Evolutionary conservation across 345 rosid genomes (phyloP).

Genomic region (Arabis hirsuta): DNA sequence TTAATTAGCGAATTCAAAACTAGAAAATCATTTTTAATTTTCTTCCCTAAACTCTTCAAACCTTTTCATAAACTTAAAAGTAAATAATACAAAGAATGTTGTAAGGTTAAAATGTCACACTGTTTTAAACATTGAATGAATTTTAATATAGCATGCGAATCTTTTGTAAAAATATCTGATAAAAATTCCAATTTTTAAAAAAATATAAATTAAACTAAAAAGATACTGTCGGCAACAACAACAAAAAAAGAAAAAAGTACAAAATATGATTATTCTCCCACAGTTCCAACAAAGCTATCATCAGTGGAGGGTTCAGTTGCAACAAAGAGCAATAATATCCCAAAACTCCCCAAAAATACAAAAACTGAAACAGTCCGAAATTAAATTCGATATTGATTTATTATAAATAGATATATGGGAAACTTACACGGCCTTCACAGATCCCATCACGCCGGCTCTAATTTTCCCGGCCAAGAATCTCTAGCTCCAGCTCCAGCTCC

Average conservation of each 20-base stretch:
- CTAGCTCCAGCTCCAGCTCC: slow-evolving; percentile 34
- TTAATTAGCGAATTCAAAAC: too few relatives aligned
- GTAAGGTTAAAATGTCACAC: background rate
- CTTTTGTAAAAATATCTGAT: slow-evolving; percentile 1
- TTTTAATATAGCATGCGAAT: background rate
- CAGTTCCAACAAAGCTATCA: slow-evolving; percentile 34
- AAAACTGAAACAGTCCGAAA: slow-evolving; percentile 42
- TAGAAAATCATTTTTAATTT: too few relatives aligned
- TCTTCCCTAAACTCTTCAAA: too few relatives aligned
- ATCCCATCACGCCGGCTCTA: slow-evolving; percentile 39
- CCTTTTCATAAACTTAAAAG: too few relatives aligned
- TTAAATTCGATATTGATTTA: background rate
- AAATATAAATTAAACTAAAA: background rate
- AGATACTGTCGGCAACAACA: slow-evolving; percentile 38
- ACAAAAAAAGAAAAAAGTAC: background rate
- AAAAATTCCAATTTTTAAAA: background rate
- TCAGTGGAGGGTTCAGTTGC: slow-evolving; percentile 35
- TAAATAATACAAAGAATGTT: too few relatives aligned
- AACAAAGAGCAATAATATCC: slow-evolving; percentile 36
- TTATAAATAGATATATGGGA: slow-evolving; percentile 48
- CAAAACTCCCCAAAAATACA: slow-evolving; percentile 14
- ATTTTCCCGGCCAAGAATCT: slow-evolving; percentile 11
- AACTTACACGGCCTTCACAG: slow-evolving; percentile 52
- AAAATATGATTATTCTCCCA: slow-evolving; percentile 7
- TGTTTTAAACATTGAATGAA: background rate